Evolutionary conservation across 2,329 filamentous ascomycete genomes (phyloP).

Genomic region (Verticillium nubilum): DNA sequence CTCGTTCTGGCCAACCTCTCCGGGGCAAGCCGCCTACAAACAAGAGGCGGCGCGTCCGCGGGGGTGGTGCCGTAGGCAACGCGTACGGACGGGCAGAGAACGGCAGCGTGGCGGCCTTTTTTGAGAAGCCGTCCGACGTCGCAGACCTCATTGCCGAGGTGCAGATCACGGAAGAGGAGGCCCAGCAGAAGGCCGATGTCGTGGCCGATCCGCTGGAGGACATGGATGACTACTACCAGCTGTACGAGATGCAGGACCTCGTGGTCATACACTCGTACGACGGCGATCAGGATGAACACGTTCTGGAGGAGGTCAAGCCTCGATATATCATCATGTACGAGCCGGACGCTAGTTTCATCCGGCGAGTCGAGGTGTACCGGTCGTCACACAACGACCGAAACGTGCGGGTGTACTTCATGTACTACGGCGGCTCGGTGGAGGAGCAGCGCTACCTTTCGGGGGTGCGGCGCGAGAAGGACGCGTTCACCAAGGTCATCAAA

Average conservation of each 20-base stretch:
- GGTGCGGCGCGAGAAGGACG: constrained; percentile 91
- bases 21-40: constrained; percentile 68
- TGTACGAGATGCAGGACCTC: constrained; percentile 87
- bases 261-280: constrained; percentile 91
- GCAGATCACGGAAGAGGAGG: constrained; percentile 72
- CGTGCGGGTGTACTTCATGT: constrained; percentile 93
- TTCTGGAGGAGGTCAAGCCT: constrained; percentile 91
- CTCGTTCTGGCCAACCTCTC: constrained; percentile 39
- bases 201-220: constrained; percentile 74
- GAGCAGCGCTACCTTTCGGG: constrained; percentile 88
- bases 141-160: constrained; percentile 78
- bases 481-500: constrained; percentile 90
- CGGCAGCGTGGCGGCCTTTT: constrained; percentile 69
- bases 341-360: constrained; percentile 89
- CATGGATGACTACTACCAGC: constrained; percentile 86
- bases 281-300: constrained; percentile 89
- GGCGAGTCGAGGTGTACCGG: constrained; percentile 89
- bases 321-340: constrained; percentile 99
- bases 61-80: constrained; percentile 60
- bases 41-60: constrained; percentile 79
- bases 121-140: constrained; percentile 79
- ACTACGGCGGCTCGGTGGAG: constrained; percentile 90
- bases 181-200: constrained; percentile 70
- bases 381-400: constrained; percentile 87
- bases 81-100: constrained; percentile 61